These are phyloP conservation scores for Clohesyomyces aquaticus DNA, from an alignment of 495 filamentous ascomycete species.

Conservation along the genomic window DNA sequence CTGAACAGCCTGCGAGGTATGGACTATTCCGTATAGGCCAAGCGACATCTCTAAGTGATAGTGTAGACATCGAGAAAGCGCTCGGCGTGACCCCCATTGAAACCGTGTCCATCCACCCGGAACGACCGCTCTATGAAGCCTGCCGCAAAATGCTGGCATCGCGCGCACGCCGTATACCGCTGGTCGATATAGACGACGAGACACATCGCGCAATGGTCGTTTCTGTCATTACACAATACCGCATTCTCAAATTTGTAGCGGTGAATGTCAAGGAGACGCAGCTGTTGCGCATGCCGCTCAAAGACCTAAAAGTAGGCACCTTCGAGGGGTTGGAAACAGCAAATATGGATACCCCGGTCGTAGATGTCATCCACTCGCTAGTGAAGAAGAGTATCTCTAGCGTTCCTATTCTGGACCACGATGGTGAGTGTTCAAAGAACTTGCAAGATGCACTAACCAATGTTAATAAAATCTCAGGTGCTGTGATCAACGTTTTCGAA, in stretches of 20 bases:
- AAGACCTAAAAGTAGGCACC: constrained; percentile 81
- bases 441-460: neutral
- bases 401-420: constrained; percentile 86
- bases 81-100: constrained; percentile 90
- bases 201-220: constrained; percentile 91
- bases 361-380: constrained; percentile 93
- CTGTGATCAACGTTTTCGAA: constrained; percentile 95
- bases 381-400: constrained; percentile 92
- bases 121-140: constrained; percentile 88
- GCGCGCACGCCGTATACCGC: constrained; percentile 86
- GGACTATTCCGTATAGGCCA: constrained; percentile 14
- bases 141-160: constrained; percentile 93
- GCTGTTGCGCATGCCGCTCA: constrained; percentile 82
- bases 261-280: constrained; percentile 94
- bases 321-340: constrained; percentile 81
- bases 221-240: constrained; percentile 95
- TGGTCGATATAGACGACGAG: constrained; percentile 94
- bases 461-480: constrained; percentile 51
- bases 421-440: constrained; percentile 55
- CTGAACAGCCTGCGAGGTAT: constrained; percentile 90
- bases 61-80: constrained; percentile 93
- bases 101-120: constrained; percentile 91
- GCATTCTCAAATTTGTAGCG: constrained; percentile 97
- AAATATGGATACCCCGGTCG: constrained; percentile 88
- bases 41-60: too few species aligned